Evolutionary conservation across 2,329 filamentous ascomycete species (phyloP), one percentile per base, ranked within the genome.

Genomic region (Pyrenochaeta sp.): DNA sequence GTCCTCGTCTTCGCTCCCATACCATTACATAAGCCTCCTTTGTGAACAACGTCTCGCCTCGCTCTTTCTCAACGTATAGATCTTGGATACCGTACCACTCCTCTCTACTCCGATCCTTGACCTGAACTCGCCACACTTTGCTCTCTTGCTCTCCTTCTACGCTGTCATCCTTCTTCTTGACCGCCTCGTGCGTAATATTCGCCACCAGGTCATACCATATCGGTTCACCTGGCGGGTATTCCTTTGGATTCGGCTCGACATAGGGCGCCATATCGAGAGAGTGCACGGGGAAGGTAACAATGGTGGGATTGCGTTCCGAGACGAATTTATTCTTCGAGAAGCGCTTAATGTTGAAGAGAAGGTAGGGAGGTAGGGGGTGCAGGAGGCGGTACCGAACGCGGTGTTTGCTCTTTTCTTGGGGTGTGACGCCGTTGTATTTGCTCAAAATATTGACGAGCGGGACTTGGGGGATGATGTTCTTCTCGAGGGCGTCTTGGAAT

Each of bases 251-350:
- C 0, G 94, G 93, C 79, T 98, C 92, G 12, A 97, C 92, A 71
- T 95, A 98, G 0, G 93, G 93, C 5, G 89, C 85, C 83, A 97
- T 89, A 76, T 99, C 93, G 8, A 99, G 87, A 42, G 90, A 87
- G 73, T 90, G 86, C 4, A 92, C 90, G 64, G 94, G 92, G 78
- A 98, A 99, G 0, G 94, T 98, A 63, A 99, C 95, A 72, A 99
- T 99, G 9, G 95, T 99, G 0, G 94, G 95, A 77, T 99, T 99
- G 50, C 95, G 91, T 80, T 98, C 94, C 2, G 90, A 87, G 22
- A 99, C 91, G 73, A 99, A 99, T 77, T 97, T 97, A 83, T 99
- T 99, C 66, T 91, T 89, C 67, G 90, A 92, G 84, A 99, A 99
- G 68, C 95, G 92, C 82, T 98, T 98, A 81, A 98, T 90, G 81